Evolutionary conservation across 768 basidiomycete species (phyloP), one percentile per base, ranked within the genome.

Genomic region (Filobasidium wieringae): DNA sequence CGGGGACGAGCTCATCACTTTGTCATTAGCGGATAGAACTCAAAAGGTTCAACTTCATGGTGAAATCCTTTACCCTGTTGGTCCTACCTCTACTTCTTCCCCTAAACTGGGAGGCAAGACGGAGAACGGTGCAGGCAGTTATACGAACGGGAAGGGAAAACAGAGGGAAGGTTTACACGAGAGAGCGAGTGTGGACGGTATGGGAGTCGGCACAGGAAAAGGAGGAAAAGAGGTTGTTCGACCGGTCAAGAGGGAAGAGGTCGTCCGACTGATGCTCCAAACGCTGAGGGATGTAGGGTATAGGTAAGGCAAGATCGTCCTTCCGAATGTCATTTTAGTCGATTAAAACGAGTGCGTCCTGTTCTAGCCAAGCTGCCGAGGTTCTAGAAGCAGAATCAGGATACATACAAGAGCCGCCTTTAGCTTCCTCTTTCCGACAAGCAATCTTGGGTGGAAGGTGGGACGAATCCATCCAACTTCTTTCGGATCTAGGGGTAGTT

Each of bases 341-440:
- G 1, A 7, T 7, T 30, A 27, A 30, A 3, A 14, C 51, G 22
- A 4, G 24, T 39, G 26, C 14, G 12, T 58, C 27, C 9, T 22
- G 7, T 65, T 59, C 27, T 68, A 96, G 91, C 59, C 86, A 90
- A 77, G 85, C 88, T 26, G 91, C 91, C 26, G 81, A 84, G 17
- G 86, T 85, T 1, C 79, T 96, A 53, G 89, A 95, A 75, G 86
- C 84, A 4, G 91, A 96, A 75, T 95, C 91, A 7, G 92, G 91
- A 6, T 93, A 88, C 74, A 77, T 82, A 36, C 80, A 92, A 76
- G 90, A 95, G 69, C 78, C 82, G 22, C 75, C 81, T 15, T 79
- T 85, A 60, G 88, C 92, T 5, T 78, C 84, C 2, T 81, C 85
- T 58, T 92, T 96, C 70, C 80, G 88, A 63, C 79, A 82, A 51